phyloP scores from a whole-genome alignment of 371 early-diverging fungal genomes.

The Actinomucor elegans region DNA sequence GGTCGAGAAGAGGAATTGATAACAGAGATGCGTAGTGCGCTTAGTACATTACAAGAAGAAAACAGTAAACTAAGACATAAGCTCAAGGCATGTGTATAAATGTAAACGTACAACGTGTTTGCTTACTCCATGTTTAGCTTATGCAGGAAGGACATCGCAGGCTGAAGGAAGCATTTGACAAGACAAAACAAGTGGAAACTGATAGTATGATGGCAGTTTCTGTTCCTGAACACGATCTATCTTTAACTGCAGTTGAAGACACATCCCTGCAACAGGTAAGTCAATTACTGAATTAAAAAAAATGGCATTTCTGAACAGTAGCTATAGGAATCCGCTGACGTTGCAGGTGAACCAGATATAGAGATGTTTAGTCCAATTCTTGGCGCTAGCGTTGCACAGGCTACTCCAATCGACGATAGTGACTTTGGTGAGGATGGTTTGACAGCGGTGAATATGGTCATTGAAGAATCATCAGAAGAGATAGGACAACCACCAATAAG shows the following conservation, averaged over 20 bases:
- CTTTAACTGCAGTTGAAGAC: too few relatives aligned
- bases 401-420: neutral
- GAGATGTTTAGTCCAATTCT: conserved; percentile 16
- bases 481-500: neutral
- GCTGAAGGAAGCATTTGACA: conserved; percentile 38
- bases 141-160: conserved; percentile 40
- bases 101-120: neutral
- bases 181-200: conserved; percentile 19
- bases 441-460: neutral
- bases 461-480: too few relatives aligned
- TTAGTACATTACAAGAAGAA: conserved; percentile 37
- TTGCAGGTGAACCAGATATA: conserved; percentile 10
- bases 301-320: too few relatives aligned
- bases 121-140: conserved; percentile 8
- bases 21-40: conserved; percentile 38
- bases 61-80: conserved; percentile 34
- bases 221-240: too few relatives aligned
- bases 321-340: too few relatives aligned
- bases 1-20: conserved; percentile 42
- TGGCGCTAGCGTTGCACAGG: conserved; percentile 9
- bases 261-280: too few relatives aligned
- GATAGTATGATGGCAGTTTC: too few relatives aligned
- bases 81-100: conserved; percentile 22
- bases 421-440: conserved; percentile 4
- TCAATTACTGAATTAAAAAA: too few relatives aligned